Conservation (phyloP, 2,329 filamentous ascomycete species). For the Ramichloridium luteum region DNA sequence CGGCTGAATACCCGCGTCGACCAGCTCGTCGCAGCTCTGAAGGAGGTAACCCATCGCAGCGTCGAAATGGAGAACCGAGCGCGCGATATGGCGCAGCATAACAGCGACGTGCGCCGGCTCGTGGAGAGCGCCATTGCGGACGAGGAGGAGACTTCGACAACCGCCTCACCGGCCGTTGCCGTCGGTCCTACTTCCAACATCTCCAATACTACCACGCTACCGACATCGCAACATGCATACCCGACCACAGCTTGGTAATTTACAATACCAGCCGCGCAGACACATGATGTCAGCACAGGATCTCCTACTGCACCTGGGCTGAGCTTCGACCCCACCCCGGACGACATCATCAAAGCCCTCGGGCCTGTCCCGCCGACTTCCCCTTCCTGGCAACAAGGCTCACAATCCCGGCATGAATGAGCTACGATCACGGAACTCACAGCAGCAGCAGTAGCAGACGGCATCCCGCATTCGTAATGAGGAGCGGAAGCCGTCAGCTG, state of each 20-base stretch:
- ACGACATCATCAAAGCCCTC: constrained; percentile 14
- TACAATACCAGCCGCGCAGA: no score
- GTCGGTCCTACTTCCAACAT: no score
- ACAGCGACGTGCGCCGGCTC: constrained; percentile 3
- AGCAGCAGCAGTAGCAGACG: no score
- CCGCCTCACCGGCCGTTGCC: no score
- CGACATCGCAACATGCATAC: no score
- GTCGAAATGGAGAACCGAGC: constrained; percentile 6
- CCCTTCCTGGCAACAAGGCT: no score
- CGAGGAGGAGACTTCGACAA: constrained; percentile 6
- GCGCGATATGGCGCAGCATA: constrained; percentile 7
- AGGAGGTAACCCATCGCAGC: constrained; percentile 7
- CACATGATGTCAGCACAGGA: constrained; percentile 1
- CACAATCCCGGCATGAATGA: no score
- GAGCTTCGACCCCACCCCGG: constrained; percentile 4
- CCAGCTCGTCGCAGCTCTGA: constrained; percentile 7
- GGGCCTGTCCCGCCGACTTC: constrained; percentile 16
- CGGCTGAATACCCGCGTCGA: constrained; percentile 9
- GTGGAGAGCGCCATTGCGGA: constrained; percentile 6
- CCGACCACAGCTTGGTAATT: no score
- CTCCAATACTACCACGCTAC: no score
- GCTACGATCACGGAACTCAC: no score
- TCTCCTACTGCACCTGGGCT: constrained; percentile 3
- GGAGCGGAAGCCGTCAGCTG: no score
- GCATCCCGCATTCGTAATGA: no score